Percentiles rank a stretch among this genome's conserved stretches.
These are phyloP conservation scores for Chlorociboria aeruginascens DNA, from an alignment of 495 filamentous ascomycete species.

Conservation along the genomic window DNA sequence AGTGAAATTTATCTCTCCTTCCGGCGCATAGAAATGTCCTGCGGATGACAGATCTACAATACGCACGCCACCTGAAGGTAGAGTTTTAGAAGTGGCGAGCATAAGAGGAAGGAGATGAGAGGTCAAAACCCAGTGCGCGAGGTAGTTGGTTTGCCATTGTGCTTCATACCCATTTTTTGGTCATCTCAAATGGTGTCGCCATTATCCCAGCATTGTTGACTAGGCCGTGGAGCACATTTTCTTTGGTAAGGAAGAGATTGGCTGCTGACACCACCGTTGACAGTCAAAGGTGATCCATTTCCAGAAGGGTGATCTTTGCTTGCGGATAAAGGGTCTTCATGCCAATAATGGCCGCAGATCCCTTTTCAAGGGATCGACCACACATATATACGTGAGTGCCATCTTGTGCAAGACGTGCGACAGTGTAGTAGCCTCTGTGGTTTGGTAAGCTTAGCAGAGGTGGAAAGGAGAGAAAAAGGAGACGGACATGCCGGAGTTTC, in stretches of 20 bases:
- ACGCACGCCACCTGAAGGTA: constrained; percentile 8
- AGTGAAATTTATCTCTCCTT: constrained; percentile 25
- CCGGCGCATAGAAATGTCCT: constrained; percentile 21
- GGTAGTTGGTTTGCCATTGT: constrained; percentile 41
- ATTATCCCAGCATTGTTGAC: constrained; percentile 17
- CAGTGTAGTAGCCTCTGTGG: not conserved
- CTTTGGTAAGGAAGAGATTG: not conserved
- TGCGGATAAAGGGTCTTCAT: not conserved
- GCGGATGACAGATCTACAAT: constrained; percentile 20
- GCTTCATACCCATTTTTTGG: constrained; percentile 27
- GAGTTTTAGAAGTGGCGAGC: constrained; percentile 15
- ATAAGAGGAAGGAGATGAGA: constrained; percentile 30
- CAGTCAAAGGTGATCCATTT: not conserved
- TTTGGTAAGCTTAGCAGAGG: not conserved
- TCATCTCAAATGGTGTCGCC: constrained; percentile 3
- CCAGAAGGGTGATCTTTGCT: not conserved
- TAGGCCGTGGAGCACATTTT: constrained; percentile 17
- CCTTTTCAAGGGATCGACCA: not conserved
- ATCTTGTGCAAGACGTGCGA: not conserved
- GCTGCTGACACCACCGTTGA: not conserved
- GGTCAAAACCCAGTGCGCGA: constrained; percentile 35
- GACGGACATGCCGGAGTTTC: constrained; percentile 31
- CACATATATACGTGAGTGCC: not conserved
- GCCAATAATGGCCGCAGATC: not conserved
- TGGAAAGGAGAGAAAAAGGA: constrained; percentile 41